Evolutionary conservation across 441 rosid species (phyloP), one percentile per base, ranked within the genome.

Genomic region (Pelargonium citronellum): DNA sequence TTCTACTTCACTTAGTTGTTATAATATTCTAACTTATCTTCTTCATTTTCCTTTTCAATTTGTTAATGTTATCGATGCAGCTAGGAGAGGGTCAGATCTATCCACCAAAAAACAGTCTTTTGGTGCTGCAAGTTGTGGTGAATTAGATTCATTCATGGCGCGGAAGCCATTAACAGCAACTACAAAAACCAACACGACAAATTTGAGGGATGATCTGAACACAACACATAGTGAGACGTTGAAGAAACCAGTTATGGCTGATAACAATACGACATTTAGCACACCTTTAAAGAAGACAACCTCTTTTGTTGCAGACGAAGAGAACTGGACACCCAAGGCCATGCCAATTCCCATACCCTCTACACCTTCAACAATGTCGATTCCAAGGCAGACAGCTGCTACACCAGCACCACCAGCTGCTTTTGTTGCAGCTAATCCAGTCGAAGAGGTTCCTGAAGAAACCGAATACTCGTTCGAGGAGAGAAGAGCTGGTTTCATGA

Each of bases 391-490:
- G 79, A 90, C 83, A 8, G 85, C 86, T 9, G 64, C 84, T 69
- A 84, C 89, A 16, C 89, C 97, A 30, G 91, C 85, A 15, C 79
- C 79, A 22, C 75, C 74, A 55, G 79, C 73, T 2, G 68, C 81
- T 43, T 64, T 78, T 30, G 58, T 16, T 12, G 58, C 58, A n/a
- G 75, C 75, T n/a, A 76, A 72, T 49, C 75, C 82, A 70, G 77
- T 71, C 44, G 82, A 83, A 55, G 85, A 77, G 55, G 70, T 55
- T 8, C 71, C 74, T 4, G 86, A 81, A 75, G 96, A 82, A 68
- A 77, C 80, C 22, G 98, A 89, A 66, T 87, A 86, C 68, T 88
- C 98, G 0, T 89, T 91, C 4, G 96, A 93, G 83, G 98, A 93
- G 83, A 81, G 78, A 79, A 83, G 97, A 79, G 89, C 88, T 24